phyloP scores from a whole-genome alignment of 768 basidiomycete genomes.

The Leccinum uliginosum region DNA sequence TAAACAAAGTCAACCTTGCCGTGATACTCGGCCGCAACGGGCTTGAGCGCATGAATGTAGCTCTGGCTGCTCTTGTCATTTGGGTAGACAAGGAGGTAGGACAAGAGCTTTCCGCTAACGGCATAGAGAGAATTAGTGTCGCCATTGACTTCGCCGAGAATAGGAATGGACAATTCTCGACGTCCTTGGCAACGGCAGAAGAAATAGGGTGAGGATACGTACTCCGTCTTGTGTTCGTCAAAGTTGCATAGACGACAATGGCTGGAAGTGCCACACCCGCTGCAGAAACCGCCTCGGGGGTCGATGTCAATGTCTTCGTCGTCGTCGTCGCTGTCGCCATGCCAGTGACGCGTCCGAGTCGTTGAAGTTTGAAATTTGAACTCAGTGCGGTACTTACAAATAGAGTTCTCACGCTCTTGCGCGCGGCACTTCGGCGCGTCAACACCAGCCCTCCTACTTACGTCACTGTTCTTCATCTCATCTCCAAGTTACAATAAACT shows the following conservation, averaged over 20 bases:
- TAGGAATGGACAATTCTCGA: conserved; percentile 79
- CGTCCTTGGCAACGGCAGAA: conserved; percentile 52
- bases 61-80: conserved; percentile 57
- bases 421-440: too few relatives aligned
- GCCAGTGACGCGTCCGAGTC: too few relatives aligned
- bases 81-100: conserved; percentile 92
- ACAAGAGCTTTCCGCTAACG: conserved; percentile 76
- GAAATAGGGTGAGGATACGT: conserved; percentile 59
- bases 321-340: too few relatives aligned
- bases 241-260: conserved; percentile 86
- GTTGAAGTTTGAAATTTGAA: too few relatives aligned
- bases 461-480: too few relatives aligned
- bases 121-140: conserved; percentile 93
- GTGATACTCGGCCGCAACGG: conserved; percentile 78
- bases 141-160: conserved; percentile 87
- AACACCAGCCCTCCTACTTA: too few relatives aligned
- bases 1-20: conserved; percentile 94
- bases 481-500: too few relatives aligned
- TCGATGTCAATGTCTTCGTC: too few relatives aligned
- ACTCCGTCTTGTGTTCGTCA: conserved; percentile 74
- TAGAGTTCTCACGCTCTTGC: too few relatives aligned
- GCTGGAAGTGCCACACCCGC: conserved; percentile 78
- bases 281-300: conserved; percentile 54
- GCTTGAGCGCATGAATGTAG: conserved; percentile 62
- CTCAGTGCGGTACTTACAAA: too few relatives aligned